Base-by-base conservation (phyloP, 345 rosid genomes). In the Orychophragmus violaceus region DNA sequence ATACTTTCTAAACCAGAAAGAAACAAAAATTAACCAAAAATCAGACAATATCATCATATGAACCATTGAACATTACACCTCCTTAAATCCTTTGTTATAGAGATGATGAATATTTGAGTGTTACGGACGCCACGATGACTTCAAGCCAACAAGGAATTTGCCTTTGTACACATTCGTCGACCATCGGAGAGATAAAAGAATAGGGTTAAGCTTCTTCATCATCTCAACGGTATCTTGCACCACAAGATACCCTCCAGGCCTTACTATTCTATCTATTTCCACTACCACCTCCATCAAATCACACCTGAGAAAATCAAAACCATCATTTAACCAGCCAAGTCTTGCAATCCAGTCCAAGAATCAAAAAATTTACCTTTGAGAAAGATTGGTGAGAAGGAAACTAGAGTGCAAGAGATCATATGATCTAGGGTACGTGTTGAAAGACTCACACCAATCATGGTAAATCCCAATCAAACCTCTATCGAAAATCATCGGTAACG, bases 391-490 rank as follows among this genome's bases (percentile, higher is more conserved):
- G 77, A 90, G 72, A 66, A 86, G 85, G 59, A 83, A 93, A 71
- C 96, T 82, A 17, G 98, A 82, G 67, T 93, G 96, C 72, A 93
- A 64, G 17, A 88, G 82, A 78, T 90, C 96, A 45, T 86, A 88
- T 2, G 97, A 82, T 70, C 96, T 82, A 14, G 96, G 95, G 51
- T 90, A 87, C 22, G 90, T 85, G 69, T 75, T 86, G 52, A 90
- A 80, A 1, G 97, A 85, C 78, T 94, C 96, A 3, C 97, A 90
- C 99, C 97, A 94, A 62, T 90, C 90, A 19, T 94, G 97, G 68
- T 88, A 90, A 22, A 83, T 74, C 63, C 99, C 99, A 4, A 94
- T 86, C 82, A 90, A 69, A 18, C 95, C 97, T 72, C 99, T 77
- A 48, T 86, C 84, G 42, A 78, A 93, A 57, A 94, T 84, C 22